These are phyloP conservation scores for Microbotryum silenes-acaulis DNA, from an alignment of 1,284 basidiomycete genomes.

Conservation along the genomic window DNA sequence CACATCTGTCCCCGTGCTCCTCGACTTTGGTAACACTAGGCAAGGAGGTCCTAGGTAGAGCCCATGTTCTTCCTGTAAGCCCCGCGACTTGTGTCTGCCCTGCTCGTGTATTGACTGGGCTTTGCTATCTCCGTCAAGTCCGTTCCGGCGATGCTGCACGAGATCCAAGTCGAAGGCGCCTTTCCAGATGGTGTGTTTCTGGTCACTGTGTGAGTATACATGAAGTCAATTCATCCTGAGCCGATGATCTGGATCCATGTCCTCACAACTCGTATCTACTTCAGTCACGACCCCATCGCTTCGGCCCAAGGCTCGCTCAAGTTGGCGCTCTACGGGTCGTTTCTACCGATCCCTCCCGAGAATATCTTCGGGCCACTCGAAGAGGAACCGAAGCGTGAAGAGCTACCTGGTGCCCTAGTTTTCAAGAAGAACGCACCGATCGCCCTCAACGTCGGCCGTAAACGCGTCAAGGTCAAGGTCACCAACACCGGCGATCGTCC, in stretches of 20 bases:
- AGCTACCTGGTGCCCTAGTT: slow-evolving; percentile 47
- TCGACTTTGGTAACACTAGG: slow-evolving; percentile 38
- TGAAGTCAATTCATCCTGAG: neutral
- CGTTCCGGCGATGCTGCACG: slow-evolving; percentile 46
- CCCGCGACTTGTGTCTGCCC: neutral
- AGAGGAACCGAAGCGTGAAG: slow-evolving; percentile 36
- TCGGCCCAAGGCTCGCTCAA: slow-evolving; percentile 68
- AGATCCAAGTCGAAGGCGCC: slow-evolving; percentile 88
- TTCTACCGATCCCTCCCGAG: slow-evolving; percentile 68
- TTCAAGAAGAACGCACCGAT: slow-evolving; percentile 57
- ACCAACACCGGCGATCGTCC: slow-evolving; percentile 91
- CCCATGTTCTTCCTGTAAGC: slow-evolving; percentile 71
- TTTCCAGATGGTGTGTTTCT: slow-evolving; percentile 83
- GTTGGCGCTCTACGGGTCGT: slow-evolving; percentile 84
- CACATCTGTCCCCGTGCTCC: too few species aligned
- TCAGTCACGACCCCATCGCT: slow-evolving; percentile 74
- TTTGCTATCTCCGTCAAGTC: slow-evolving; percentile 4
- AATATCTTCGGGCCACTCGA: slow-evolving; percentile 58
- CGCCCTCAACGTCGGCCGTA: slow-evolving; percentile 62
- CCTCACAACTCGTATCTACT: slow-evolving; percentile 12
- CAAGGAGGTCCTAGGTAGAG: slow-evolving; percentile 75
- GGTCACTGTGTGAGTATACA: slow-evolving; percentile 57
- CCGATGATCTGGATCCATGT: neutral
- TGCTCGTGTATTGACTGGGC: slow-evolving; percentile 40
- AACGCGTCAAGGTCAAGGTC: slow-evolving; percentile 64